These are phyloP conservation scores for Aotearoamyces nothofagi DNA, from an alignment of 2,329 filamentous ascomycete species.

Conservation along the genomic window DNA sequence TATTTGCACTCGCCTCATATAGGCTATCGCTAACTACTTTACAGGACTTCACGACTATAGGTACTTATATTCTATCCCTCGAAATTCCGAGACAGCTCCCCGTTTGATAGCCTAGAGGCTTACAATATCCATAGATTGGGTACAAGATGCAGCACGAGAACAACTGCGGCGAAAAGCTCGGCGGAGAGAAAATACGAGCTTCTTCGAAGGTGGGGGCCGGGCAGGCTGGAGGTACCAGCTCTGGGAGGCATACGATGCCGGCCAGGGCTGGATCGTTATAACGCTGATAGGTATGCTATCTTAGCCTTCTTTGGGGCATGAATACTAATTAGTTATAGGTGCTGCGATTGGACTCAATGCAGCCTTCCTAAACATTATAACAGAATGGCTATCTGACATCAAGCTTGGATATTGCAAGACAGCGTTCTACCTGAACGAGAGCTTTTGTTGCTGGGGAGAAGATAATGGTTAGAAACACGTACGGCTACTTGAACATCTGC, in stretches of 20 bases:
- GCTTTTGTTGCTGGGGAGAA: conserved; percentile 95
- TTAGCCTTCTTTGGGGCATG: neutral
- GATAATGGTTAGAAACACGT: conserved; percentile 46
- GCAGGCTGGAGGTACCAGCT: conserved; percentile 68
- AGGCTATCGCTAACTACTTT: conserved; percentile 5
- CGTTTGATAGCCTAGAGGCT: too few species aligned
- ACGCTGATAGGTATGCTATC: conserved; percentile 55
- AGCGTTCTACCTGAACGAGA: conserved; percentile 92
- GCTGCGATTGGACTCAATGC: conserved; percentile 89
- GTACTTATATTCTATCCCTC: conserved; percentile 28
- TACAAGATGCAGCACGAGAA: conserved; percentile 89
- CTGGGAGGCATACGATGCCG: conserved; percentile 83
- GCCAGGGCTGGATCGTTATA: conserved; percentile 95
- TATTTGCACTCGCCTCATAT: conserved; percentile 1
- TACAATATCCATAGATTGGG: conserved; percentile 79
- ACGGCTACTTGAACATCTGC: conserved; percentile 5
- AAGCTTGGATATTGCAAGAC: conserved; percentile 94
- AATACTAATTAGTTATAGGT: conserved; percentile 24
- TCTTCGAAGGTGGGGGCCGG: conserved; percentile 49
- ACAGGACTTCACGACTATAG: conserved; percentile 87
- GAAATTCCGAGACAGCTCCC: too few species aligned
- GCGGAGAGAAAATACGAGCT: conserved; percentile 55
- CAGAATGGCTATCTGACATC: conserved; percentile 91
- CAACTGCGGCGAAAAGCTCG: conserved; percentile 66
- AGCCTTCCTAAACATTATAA: conserved; percentile 84